These are phyloP conservation scores for Protea cynaroides DNA, from an alignment of 164 flowering plant species.

Conservation along the genomic window DNA sequence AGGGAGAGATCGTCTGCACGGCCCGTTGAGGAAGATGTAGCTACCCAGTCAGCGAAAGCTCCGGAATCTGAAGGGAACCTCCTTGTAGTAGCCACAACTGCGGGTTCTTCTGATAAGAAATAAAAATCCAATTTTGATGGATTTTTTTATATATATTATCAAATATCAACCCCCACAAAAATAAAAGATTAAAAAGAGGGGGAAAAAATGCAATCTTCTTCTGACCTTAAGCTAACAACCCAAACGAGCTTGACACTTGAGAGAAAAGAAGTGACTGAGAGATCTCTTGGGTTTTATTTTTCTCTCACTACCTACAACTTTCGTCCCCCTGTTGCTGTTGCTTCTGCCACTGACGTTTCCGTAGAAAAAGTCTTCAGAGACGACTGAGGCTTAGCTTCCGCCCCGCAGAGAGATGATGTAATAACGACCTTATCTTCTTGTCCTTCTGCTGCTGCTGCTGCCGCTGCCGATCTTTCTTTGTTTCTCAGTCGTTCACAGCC, in stretches of 20 bases:
- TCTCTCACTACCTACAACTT: too few relatives aligned
- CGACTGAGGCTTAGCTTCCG: not conserved
- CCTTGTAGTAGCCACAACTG: constrained; percentile 83
- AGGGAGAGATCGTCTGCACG: constrained; percentile 65
- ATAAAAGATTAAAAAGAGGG: not conserved
- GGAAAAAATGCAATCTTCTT: not conserved
- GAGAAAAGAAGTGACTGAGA: constrained; percentile 3
- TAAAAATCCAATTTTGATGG: not conserved
- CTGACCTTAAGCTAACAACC: not conserved
- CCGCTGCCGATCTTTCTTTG: too few relatives aligned
- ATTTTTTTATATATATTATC: not conserved
- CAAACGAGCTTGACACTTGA: not conserved
- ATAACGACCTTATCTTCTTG: not conserved
- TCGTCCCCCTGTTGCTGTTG: constrained; percentile 1
- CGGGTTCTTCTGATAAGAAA: constrained; percentile 3
- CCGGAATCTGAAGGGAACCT: constrained; percentile 56
- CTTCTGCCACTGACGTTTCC: constrained; percentile 30
- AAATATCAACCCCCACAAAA: not conserved
- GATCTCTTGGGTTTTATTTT: not conserved
- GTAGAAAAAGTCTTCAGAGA: constrained; percentile 1
- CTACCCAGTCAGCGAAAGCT: constrained; percentile 78
- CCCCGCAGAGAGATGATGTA: not conserved
- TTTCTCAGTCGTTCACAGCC: too few relatives aligned
- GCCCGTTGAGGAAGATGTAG: constrained; percentile 47
- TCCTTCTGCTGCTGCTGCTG: not conserved